Conservation (phyloP, 768 basidiomycete species). For the Saitozyma podzolica region DNA sequence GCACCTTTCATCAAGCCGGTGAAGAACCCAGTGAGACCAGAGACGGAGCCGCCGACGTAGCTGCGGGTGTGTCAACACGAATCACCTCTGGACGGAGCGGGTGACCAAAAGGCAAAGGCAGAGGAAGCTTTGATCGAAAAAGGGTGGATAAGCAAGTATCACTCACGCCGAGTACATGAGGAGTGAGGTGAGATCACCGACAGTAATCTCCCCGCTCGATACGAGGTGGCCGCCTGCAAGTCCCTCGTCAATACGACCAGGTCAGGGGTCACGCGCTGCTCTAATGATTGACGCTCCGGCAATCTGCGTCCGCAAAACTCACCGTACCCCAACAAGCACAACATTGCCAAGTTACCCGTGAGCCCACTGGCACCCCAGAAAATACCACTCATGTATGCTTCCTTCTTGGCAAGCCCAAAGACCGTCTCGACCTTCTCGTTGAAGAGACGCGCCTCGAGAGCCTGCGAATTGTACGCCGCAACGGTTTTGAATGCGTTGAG, state of each 20-base stretch:
- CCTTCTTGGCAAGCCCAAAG: conserved; percentile 73
- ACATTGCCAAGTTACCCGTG: conserved; percentile 88
- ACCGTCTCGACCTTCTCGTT: conserved; percentile 63
- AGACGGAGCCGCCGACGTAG: conserved; percentile 53
- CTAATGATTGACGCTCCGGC: neutral
- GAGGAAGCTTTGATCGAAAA: too few relatives aligned
- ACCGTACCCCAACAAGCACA: conserved; percentile 91
- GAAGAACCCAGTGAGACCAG: conserved; percentile 53
- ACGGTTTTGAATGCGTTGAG: conserved; percentile 87
- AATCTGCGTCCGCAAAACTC: conserved; percentile 25
- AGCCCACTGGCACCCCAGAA: conserved; percentile 80
- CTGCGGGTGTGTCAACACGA: conserved; percentile 10
- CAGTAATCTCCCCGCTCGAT: conserved; percentile 79
- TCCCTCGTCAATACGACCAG: neutral
- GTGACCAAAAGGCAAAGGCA: too few relatives aligned
- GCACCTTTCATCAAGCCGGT: conserved; percentile 86
- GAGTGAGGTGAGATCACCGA: conserved; percentile 86
- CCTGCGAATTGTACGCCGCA: conserved; percentile 54
- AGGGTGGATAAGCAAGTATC: conserved; percentile 4
- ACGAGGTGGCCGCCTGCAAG: conserved; percentile 81
- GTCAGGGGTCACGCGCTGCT: neutral
- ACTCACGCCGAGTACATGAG: conserved; percentile 78
- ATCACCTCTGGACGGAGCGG: too few relatives aligned
- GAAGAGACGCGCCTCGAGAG: conserved; percentile 76
- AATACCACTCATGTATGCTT: conserved; percentile 84